Evolutionary conservation across 805 yeast species (phyloP), one percentile per base, ranked within the genome.

Genomic region (Starmerella potacharoeniae): DNA sequence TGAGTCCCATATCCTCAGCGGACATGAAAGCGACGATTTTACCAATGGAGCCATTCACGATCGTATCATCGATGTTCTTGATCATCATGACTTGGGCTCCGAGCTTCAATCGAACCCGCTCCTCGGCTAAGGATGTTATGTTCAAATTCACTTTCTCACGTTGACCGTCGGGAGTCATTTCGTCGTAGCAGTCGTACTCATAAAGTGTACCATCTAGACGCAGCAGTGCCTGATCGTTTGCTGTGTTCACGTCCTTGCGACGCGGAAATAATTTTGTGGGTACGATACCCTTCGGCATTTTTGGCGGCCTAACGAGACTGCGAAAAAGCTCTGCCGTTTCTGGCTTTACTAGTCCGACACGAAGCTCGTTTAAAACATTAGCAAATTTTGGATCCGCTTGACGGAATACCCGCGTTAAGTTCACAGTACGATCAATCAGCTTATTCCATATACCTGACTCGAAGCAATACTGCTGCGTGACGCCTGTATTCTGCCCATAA

Each of bases 31-130:
- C 81, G 7, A 80, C 61, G 1, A 93, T 83, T 40, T 75, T 79
- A 0, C 99, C 99, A 40, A 91, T 73, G 0, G 96, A 80, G 3
- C 99, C 98, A 70, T 93, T 93, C 42, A 93, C 97, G 40, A 93
- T 72, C 2, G 74, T 70, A 9, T 80, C 84, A 60, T 86, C 90
- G 33, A 78, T 75, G 66, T 93, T 93, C 63, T 86, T 87, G 60
- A 93, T 71, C 76, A 87, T 81, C 96, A 93, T 90, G 1, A 93
- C 97, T 68, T 93, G 98, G 0, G 96, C 95, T 39, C 87, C 88
- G 53, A 79, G 82, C 67, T 90, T 91, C 60, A 93, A 71, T 2
- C 72, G 75, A 14, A 93, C 65, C 6, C 62, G 65, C 55, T 77
- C 75, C 31, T 83, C 85, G 46, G 93, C 95, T 84, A 90, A 82